Evolutionary conservation across 805 yeast genomes (phyloP).

Genomic region (Ogataea naganishii): DNA sequence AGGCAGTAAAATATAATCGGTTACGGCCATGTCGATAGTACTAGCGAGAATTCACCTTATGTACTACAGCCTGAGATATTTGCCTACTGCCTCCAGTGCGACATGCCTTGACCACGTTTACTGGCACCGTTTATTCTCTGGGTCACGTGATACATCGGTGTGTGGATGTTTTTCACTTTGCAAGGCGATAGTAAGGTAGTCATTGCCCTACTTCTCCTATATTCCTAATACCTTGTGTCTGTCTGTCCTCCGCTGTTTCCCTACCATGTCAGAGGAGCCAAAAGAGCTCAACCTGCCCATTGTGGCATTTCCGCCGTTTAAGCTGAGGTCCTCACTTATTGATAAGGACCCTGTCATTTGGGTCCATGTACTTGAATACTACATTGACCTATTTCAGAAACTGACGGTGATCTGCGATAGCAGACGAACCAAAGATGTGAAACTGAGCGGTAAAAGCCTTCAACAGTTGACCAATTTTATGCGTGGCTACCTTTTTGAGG

Average conservation of each 20-base stretch:
- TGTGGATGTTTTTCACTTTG: too few species aligned
- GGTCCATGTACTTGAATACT: constrained; percentile 63
- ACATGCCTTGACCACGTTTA: too few species aligned
- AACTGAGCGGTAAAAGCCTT: constrained; percentile 42
- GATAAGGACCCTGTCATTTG: constrained; percentile 82
- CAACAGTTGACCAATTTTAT: constrained; percentile 53
- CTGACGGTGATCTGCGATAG: constrained; percentile 24
- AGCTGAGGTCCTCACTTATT: constrained; percentile 63
- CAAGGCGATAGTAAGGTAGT: too few species aligned
- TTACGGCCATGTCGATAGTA: too few species aligned
- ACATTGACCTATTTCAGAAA: constrained; percentile 43
- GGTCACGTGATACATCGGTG: constrained; percentile 2
- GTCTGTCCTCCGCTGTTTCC: too few species aligned
- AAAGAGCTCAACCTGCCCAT: constrained; percentile 38
- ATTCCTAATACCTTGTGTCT: too few species aligned
- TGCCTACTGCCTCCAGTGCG: too few species aligned
- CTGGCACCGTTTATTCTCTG: constrained; percentile 1
- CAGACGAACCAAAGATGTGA: constrained; percentile 24
- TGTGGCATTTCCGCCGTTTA: constrained; percentile 68
- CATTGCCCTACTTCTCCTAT: too few species aligned
- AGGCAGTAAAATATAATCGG: too few species aligned
- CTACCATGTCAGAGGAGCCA: constrained; percentile 2
- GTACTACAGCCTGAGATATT: too few species aligned
- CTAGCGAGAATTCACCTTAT: too few species aligned
- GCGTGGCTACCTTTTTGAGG: constrained; percentile 50